Evolutionary conservation across 768 basidiomycete species (phyloP).

Genomic region (Cystobasidium tubakii): DNA sequence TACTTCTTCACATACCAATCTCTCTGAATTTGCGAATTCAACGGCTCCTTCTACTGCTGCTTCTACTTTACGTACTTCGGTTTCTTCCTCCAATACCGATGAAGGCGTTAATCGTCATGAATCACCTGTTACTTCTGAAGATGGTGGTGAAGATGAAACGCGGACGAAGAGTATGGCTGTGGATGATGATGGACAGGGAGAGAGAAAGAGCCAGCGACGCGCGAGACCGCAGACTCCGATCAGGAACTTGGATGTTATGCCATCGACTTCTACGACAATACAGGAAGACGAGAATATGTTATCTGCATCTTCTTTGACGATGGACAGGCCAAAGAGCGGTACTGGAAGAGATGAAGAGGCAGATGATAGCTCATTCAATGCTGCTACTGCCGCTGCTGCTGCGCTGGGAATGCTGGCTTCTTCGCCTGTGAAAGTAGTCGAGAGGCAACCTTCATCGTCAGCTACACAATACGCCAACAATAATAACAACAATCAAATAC

Average conservation of each 20-base stretch:
- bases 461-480: neutral
- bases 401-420: constrained; percentile 31
- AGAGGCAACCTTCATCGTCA: neutral
- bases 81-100: neutral
- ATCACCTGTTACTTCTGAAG: constrained; percentile 8
- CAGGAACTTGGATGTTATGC: neutral
- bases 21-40: neutral
- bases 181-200: neutral
- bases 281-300: neutral
- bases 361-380: constrained; percentile 26
- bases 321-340: neutral
- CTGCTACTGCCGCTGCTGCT: constrained; percentile 29
- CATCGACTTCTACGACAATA: neutral
- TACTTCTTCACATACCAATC: neutral
- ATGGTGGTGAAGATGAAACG: neutral
- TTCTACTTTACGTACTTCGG: neutral
- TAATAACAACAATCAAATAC: neutral
- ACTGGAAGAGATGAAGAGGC: neutral
- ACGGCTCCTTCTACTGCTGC: neutral
- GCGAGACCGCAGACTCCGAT: neutral
- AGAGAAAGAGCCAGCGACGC: neutral
- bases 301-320: neutral
- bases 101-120: neutral
- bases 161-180: neutral
- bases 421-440: constrained; percentile 9